A percentile compares a stretch with the other conserved stretches of the same genome.
Conservation (phyloP, 148 eudicot species). For the Heliamphora exappendiculata region DNA sequence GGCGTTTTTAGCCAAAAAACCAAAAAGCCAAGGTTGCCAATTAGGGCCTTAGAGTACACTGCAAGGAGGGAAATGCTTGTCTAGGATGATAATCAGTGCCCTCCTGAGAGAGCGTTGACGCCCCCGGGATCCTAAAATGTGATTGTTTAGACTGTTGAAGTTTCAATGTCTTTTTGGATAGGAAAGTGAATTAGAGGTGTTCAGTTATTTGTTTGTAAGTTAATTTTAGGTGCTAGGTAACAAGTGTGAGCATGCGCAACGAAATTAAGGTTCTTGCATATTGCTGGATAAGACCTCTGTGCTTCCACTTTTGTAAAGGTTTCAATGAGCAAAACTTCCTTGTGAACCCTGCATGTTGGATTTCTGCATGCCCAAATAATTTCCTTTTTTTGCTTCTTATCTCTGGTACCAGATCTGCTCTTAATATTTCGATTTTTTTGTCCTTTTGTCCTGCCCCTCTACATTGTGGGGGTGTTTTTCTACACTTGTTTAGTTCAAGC, state of each 20-base stretch:
- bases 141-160: background rate
- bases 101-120: background rate
- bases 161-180: background rate
- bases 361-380: background rate
- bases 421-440: background rate
- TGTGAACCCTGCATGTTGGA: background rate
- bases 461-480: background rate
- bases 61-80: background rate
- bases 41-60: too few relatives aligned
- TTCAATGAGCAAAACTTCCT: background rate
- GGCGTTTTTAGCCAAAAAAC: too few relatives aligned
- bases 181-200: background rate
- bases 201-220: background rate
- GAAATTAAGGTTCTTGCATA: background rate
- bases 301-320: background rate
- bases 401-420: background rate
- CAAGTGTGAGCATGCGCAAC: background rate
- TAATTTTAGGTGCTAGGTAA: background rate
- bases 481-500: background rate
- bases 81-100: background rate
- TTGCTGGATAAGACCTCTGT: background rate
- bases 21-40: too few relatives aligned
- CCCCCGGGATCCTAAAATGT: background rate
- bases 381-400: background rate
- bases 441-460: slow-evolving; percentile 4